These are phyloP conservation scores for Pythium phragmitis DNA, from an alignment of 352 stramenopile genomes.

Conservation along the genomic window DNA sequence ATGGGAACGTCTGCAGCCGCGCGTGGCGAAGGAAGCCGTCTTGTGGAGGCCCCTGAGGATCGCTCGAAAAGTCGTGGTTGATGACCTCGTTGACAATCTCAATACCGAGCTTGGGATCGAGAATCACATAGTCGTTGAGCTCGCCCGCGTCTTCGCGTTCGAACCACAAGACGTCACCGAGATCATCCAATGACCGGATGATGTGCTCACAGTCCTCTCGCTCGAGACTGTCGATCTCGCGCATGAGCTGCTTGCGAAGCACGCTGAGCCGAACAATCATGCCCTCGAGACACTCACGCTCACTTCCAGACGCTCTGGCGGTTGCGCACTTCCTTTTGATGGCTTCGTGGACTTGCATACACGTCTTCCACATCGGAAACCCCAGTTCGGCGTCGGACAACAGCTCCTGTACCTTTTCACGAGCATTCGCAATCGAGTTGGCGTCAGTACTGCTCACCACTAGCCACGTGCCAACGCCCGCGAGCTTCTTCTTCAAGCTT, in stretches of 20 bases:
- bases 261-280: constrained; percentile 3
- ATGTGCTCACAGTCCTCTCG: constrained; percentile 7
- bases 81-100: constrained; percentile 25
- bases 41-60: not conserved
- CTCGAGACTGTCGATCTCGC: constrained; percentile 1
- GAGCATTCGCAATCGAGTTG: not conserved
- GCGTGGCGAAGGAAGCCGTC: not conserved
- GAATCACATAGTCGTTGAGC: constrained; percentile 13
- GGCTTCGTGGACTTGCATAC: constrained; percentile 2
- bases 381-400: not conserved
- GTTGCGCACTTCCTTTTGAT: not conserved
- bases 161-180: constrained; percentile 24
- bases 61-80: constrained; percentile 15
- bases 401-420: not conserved
- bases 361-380: constrained; percentile 12
- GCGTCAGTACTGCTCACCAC: constrained; percentile 1
- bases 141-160: constrained; percentile 7
- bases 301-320: not conserved
- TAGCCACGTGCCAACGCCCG: not conserved
- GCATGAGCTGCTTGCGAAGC: constrained; percentile 8
- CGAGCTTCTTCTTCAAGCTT: constrained; percentile 4
- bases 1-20: not conserved
- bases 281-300: not conserved
- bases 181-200: constrained; percentile 16
- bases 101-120: constrained; percentile 30